Base-by-base conservation (phyloP, 495 filamentous ascomycete genomes). In the Hypoxylon lienhwacheense region DNA sequence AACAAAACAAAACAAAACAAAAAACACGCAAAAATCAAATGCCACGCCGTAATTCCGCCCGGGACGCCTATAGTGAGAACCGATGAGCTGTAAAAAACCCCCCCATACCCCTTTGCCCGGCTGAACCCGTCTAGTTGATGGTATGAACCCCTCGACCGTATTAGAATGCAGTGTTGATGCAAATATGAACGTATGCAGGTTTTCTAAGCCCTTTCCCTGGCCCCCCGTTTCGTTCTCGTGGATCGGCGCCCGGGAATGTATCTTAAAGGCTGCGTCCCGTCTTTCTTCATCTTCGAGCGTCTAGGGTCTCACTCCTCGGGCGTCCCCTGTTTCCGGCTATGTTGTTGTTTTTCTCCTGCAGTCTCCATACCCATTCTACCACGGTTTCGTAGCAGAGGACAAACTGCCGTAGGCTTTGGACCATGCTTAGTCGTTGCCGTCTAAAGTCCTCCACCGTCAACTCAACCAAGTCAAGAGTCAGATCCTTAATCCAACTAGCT, bases 371-470 rank as follows among this genome's bases (percentile, higher is more conserved):
- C 93, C 93, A 98, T 70, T 97, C 93, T 32, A 96, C 72, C 5
- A 97, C 80, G 20, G 87, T 95, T 71, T 98, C 93, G 67, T 98
- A 98, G 65, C 93, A 98, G 29, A 98, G 80, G 46, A 96, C 92
- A 70, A 86, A 98, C 70, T 98, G 93, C 54, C 89, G 81, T 54
- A 98, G 73, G 59, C 87, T 96, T 71, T 98, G 93, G 45, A 98
- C 92, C 93, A 97, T 97, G 72, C 90, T 96, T 5, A 96, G 70
- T 48, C 93, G 75, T 71, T 98, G 95, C 5, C 76, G 77, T 24
- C 93, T 78, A 64, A 98, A 95, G 64, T 97, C 90, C 56, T 89
- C 85, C 3, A 98, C 92, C 0, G 90, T 91, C 64, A 83, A 85
- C 47, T 85, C 83, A 35, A 98, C 80, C 49, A 97, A 70, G 69